Base-by-base conservation (phyloP, 2,329 filamentous ascomycete species). In the Cyphellophora attinorum region DNA sequence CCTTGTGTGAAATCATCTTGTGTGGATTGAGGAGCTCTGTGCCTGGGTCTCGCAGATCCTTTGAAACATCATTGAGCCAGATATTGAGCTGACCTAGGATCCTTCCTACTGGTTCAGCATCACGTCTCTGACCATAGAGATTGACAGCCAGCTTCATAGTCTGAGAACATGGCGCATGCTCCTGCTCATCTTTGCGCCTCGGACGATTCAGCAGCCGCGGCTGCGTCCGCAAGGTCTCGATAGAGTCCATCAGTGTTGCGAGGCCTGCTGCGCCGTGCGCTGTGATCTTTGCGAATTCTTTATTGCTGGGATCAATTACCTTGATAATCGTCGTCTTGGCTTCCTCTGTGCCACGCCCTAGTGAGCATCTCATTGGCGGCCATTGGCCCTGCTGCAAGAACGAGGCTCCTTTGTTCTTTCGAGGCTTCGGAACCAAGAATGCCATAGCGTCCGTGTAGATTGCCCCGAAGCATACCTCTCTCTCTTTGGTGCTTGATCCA, bases 21-120 rank as follows among this genome's bases (percentile, higher is more conserved):
- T 93, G 83, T 0, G 89, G 88, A 45, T 95, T 93, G 55, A 75
- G 72, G 11, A 91, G 73, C 30, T 76, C 73, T 34, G 81, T 73
- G 8, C 80, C 81, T 35, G 70, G 68, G 37, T 85, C 76, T 5
- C 82, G 70, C 33, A 74, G 70, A n/a, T n/a, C n/a, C n/a, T n/a
- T n/a, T 25, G 74, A 67, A 11, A 75, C 86, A 33, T 67, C 73
- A 23, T 75, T 65, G 8, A 96, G 66, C 59, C 73, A 79, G 13
- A 91, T 58, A 39, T 78, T 73, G 42, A 71, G 71, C 44, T 76
- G 76, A 3, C 70, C 70, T 2, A 95, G 67, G 38, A 75, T 73
- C 34, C 62, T 72, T 2, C 85, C 88, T 25, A 95, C 72, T 6
- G 68, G 64, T 8, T 66, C 65, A 3, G 73, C 77, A 41, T 73